Percentiles rank a stretch among this genome's conserved stretches.
These are phyloP conservation scores for Edhazardia aedis DNA, from an alignment of 371 early-diverging fungal genomes.

Conservation along the genomic window DNA sequence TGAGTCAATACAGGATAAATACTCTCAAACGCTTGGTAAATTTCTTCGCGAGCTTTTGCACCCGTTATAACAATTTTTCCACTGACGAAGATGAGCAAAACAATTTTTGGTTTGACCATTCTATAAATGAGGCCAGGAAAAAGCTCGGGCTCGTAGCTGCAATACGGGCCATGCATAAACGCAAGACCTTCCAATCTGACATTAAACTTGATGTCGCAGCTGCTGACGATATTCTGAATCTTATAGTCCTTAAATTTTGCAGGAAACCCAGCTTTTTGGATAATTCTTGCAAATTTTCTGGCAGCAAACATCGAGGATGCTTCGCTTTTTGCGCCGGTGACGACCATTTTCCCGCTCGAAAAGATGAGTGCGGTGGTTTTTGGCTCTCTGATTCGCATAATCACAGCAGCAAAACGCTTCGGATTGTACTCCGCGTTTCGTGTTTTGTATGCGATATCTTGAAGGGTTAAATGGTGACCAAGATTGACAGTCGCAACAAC, in stretches of 20 bases:
- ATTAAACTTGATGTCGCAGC: conserved; percentile 95
- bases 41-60: conserved; percentile 90
- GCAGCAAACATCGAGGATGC: conserved; percentile 87
- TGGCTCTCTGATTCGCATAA: conserved; percentile 93
- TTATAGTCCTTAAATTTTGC: conserved; percentile 96
- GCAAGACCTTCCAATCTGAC: conserved; percentile 95
- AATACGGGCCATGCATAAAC: conserved; percentile 82
- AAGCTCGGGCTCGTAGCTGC: conserved; percentile 95
- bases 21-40: conserved; percentile 94
- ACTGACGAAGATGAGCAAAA: conserved; percentile 91
- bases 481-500: conserved; percentile 99
- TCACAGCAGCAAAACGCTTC: conserved; percentile 99
- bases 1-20: conserved; percentile 77
- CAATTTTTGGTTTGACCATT: conserved; percentile 98
- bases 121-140: conserved; percentile 99
- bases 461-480: conserved; percentile 88
- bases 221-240: conserved; percentile 98
- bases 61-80: conserved; percentile 99
- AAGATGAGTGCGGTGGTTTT: conserved; percentile 99
- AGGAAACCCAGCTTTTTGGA: conserved; percentile 90
- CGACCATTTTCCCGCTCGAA: conserved; percentile 95
- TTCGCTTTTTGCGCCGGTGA: conserved; percentile 49
- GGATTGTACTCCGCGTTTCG: conserved; percentile 99
- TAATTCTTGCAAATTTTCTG: conserved; percentile 93
- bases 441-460: conserved; percentile 94